phyloP scores from a whole-genome alignment of 768 basidiomycete species.

The Rhizopogon vulgaris region DNA sequence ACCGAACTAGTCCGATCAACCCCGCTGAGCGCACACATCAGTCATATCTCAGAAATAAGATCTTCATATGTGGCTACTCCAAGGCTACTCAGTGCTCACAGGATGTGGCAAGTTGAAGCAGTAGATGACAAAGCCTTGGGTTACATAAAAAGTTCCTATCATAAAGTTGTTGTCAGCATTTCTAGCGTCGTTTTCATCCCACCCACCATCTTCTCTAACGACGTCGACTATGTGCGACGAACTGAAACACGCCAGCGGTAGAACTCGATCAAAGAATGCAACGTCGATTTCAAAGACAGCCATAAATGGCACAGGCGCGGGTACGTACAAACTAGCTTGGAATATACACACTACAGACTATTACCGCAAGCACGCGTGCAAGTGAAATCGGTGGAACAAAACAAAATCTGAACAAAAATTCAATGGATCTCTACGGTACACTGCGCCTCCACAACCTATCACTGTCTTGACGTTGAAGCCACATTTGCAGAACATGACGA shows the following conservation, averaged over 20 bases:
- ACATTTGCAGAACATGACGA: constrained; percentile 1
- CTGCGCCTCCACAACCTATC: neutral
- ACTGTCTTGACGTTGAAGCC: constrained; percentile 2
- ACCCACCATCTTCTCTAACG: constrained; percentile 24
- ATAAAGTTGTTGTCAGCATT: constrained; percentile 27
- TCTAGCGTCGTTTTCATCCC: constrained; percentile 22
- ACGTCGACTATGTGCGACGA: neutral
- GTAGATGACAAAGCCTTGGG: constrained; percentile 29
- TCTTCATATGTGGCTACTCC: neutral
- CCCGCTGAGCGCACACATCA: no score
- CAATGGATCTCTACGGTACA: neutral
- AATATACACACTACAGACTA: neutral
- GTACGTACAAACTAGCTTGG: constrained; percentile 1
- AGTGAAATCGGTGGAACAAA: neutral
- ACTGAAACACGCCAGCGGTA: neutral
- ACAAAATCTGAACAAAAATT: neutral
- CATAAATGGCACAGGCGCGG: constrained; percentile 3
- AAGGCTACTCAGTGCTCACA: neutral
- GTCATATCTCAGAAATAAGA: neutral
- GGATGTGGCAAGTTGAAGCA: constrained; percentile 1
- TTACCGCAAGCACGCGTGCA: constrained; percentile 1
- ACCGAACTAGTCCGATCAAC: no score
- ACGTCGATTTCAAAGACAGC: neutral
- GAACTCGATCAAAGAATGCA: neutral
- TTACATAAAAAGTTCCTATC: constrained; percentile 28